Evolutionary conservation across 192 early-diverging fungal species (phyloP).

Genomic region (Backusella psychrophila): DNA sequence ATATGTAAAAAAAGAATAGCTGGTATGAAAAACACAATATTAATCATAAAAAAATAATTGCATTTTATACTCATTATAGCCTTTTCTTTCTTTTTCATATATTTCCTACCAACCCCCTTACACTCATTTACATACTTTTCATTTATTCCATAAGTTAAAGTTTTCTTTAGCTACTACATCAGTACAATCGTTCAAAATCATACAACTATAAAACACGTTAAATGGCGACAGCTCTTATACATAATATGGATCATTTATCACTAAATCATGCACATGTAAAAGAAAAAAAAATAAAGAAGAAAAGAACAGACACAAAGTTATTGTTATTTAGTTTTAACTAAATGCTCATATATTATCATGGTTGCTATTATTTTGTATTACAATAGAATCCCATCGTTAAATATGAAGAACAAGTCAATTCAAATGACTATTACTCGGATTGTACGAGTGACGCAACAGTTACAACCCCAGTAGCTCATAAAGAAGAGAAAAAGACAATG

Average conservation of each 20-base stretch:
- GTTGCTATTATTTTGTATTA: neutral
- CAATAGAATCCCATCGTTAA: neutral
- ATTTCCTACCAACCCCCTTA: neutral
- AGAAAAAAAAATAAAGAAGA: neutral
- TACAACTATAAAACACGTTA: neutral
- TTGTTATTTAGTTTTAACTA: neutral
- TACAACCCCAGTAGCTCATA: neutral
- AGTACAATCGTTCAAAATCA: neutral
- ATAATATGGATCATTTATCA: neutral
- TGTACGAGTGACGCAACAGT: conserved; percentile 3
- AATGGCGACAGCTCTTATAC: neutral
- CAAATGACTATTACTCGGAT: conserved; percentile 1
- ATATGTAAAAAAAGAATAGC: conserved; percentile 4
- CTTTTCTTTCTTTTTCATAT: conserved; percentile 1
- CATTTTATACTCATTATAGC: neutral
- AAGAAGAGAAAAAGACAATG: neutral
- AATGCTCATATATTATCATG: neutral
- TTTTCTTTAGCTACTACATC: neutral
- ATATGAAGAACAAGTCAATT: neutral
- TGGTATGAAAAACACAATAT: conserved; percentile 2
- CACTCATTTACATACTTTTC: neutral
- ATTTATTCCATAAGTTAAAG: neutral
- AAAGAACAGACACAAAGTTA: neutral
- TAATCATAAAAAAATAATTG: neutral
- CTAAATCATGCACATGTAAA: conserved; percentile 6